phyloP scores from a whole-genome alignment of 2,329 filamentous ascomycete species.

The Phoma herbarum region DNA sequence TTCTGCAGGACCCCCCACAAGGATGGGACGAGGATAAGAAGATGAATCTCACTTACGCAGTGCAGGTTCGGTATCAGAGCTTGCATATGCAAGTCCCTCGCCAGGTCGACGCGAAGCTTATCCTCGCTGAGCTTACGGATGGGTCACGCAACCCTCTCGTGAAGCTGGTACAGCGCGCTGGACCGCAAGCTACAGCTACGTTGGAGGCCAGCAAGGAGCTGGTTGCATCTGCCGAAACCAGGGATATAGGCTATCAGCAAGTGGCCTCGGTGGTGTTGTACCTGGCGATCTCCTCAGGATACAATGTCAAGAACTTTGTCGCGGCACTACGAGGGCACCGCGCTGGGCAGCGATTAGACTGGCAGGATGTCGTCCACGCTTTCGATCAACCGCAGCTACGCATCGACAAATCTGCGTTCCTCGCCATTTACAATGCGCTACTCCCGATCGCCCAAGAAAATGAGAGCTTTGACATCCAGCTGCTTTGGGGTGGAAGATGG shows the following conservation, averaged over 20 bases:
- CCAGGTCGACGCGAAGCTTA: constrained; percentile 74
- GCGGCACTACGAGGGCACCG: constrained; percentile 65
- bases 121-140: constrained; percentile 71
- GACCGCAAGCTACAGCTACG: constrained; percentile 77
- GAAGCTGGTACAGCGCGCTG: constrained; percentile 74
- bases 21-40: constrained; percentile 82
- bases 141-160: constrained; percentile 68
- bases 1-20: constrained; percentile 85
- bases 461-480: constrained; percentile 80
- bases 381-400: constrained; percentile 84
- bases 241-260: constrained; percentile 80
- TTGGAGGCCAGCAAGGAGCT: constrained; percentile 73
- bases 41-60: constrained; percentile 71
- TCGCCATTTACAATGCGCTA: constrained; percentile 81
- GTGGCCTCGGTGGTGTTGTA: constrained; percentile 81
- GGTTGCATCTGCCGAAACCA: constrained; percentile 63
- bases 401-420: constrained; percentile 80
- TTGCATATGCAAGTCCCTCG: constrained; percentile 72
- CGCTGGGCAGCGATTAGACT: constrained; percentile 66
- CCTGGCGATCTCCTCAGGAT: constrained; percentile 69
- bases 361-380: constrained; percentile 74
- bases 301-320: constrained; percentile 74
- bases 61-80: constrained; percentile 69
- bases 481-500: constrained; percentile 90
- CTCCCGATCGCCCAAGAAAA: constrained; percentile 72